phyloP scores from a whole-genome alignment of 2,329 filamentous ascomycete species.

The Epichloe aotearoae region DNA sequence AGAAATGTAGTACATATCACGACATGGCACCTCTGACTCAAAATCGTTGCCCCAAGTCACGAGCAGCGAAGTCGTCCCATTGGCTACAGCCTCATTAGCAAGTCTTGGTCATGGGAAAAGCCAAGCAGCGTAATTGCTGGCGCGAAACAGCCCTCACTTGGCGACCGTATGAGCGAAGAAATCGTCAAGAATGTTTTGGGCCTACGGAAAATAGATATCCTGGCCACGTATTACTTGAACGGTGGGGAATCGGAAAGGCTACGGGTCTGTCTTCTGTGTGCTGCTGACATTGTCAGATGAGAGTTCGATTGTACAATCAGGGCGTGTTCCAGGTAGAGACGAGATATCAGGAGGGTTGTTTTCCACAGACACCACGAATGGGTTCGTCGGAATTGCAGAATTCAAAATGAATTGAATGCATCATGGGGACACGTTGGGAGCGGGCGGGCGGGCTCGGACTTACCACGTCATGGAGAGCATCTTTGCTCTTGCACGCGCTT shows the following conservation, averaged over 20 bases:
- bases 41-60: conserved; percentile 7
- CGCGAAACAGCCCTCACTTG: conserved; percentile 27
- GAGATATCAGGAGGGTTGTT: conserved; percentile 10
- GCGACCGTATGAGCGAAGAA: conserved; percentile 26
- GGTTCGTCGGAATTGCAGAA: conserved; percentile 36
- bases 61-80: conserved; percentile 32
- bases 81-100: conserved; percentile 44
- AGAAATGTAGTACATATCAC: too few relatives aligned
- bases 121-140: not conserved
- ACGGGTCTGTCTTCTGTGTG: not conserved
- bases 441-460: not conserved
- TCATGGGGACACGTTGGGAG: conserved; percentile 13
- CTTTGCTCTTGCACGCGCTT: not conserved
- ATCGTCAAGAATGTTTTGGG: conserved; percentile 34
- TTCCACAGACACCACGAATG: conserved; percentile 17
- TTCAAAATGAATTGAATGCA: conserved; percentile 27
- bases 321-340: too few relatives aligned
- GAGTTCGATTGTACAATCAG: not conserved
- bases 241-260: not conserved
- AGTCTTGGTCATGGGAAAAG: conserved; percentile 4
- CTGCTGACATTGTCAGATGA: too few relatives aligned
- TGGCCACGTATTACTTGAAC: conserved; percentile 8
- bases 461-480: not conserved
- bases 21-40: too few relatives aligned
- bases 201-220: conserved; percentile 37